Evolutionary conservation across 2,329 filamentous ascomycete genomes (phyloP), one percentile per base, ranked within the genome.

Genomic region (Elsinoe ampelina): DNA sequence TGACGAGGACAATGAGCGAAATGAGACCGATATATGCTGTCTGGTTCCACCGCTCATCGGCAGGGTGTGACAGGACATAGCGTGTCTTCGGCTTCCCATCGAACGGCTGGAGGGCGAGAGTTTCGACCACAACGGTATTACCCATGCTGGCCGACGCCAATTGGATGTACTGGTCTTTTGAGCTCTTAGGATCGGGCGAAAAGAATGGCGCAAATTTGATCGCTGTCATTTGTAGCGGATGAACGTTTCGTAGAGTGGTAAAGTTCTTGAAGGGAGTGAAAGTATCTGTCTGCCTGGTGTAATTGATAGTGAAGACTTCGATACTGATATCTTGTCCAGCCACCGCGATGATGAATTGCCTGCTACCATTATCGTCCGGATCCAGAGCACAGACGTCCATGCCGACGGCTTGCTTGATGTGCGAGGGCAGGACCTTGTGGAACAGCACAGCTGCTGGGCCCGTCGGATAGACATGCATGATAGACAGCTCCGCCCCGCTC

Each of bases 131-230:
- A 39, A 90, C 82, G 0, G 84, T 87, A 68, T 90, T 91, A 59
- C 83, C 85, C 63, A 95, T 83, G 50, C 86, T 89, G 39, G 89
- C 86, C 47, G 87, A 91, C 30, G 88, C 90, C 2, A 95, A 80
- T 64, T 87, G 88, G 63, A 95, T 74, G 65, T 82, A 82, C 63
- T 84, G 79, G 7, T 63, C 60, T 17, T 66, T 65, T 30, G 65
- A 36, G 12, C 55, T 61, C 19, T 57, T 61, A 52, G 62, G 60
- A 30, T 62, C 65, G 5, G 72, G 73, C 19, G 72, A 71, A 61
- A 72, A 67, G 61, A 77, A 77, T 1, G 73, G 71, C 11, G 73
- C 72, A 60, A 76, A 75, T 54, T 71, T 67, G 11, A 74, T 63
- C 51, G 78, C 80, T 2, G 82, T 85, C 70, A 85, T 82, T 39